A percentile compares a stretch with the other conserved stretches of the same genome.
phyloP scores from a whole-genome alignment of 176 grass and related monocot species.

The Rhynchospora breviuscula region DNA sequence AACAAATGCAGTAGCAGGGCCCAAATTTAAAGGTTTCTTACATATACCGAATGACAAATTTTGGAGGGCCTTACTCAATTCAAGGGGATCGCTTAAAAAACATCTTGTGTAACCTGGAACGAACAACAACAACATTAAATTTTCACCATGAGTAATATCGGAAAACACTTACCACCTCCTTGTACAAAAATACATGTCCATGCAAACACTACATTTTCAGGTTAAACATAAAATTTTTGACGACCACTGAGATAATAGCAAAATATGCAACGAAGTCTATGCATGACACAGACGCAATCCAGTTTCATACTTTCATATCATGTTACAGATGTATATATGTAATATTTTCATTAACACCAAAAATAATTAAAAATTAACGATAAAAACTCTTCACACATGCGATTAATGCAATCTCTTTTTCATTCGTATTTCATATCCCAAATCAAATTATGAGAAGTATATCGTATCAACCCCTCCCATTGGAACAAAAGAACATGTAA shows the following conservation, averaged over 20 bases:
- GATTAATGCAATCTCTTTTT: not conserved
- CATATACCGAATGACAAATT: not conserved
- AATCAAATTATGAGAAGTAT: not conserved
- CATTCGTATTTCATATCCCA: not conserved
- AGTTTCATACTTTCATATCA: not conserved
- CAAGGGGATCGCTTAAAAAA: not conserved
- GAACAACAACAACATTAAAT: not conserved
- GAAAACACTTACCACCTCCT: not conserved
- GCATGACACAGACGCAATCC: not conserved
- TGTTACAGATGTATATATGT: not conserved
- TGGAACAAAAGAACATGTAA: not conserved
- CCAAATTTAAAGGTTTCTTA: not conserved
- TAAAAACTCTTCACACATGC: not conserved
- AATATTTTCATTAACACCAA: not conserved
- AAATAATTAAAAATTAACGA: not conserved
- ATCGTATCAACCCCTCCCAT: not conserved
- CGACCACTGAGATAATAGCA: not conserved
- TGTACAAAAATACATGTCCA: not conserved
- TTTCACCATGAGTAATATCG: not conserved
- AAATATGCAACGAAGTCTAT: not conserved
- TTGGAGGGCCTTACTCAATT: not conserved
- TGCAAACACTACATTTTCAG: no score
- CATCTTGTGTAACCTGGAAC: constrained; percentile 8
- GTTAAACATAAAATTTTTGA: no score
- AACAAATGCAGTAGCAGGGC: not conserved